phyloP scores from a whole-genome alignment of 2,329 filamentous ascomycete genomes.

The Trichoderma harzianum region DNA sequence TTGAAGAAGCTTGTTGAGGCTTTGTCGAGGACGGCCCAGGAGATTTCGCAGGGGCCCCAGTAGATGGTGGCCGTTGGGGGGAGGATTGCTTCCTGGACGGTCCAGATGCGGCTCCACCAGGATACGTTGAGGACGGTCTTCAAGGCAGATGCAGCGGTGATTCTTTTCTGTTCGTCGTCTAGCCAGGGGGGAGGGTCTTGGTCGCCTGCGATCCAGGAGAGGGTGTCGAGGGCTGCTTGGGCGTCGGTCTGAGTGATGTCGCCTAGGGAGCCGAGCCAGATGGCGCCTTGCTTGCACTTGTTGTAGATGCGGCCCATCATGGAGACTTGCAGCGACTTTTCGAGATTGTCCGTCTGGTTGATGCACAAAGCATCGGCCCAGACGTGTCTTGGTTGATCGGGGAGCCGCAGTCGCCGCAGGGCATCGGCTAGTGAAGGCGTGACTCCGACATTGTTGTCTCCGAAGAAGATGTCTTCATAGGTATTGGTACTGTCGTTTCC shows the following conservation, averaged over 20 bases:
- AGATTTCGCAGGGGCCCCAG: slow-evolving; percentile 1
- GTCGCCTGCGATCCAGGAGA: slow-evolving; percentile 3
- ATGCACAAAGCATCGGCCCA: slow-evolving; percentile 11
- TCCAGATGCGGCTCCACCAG: slow-evolving; percentile 11
- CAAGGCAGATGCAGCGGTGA: background rate
- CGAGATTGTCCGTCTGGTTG: background rate
- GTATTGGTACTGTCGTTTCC: background rate
- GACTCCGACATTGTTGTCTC: background rate
- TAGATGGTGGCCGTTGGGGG: background rate
- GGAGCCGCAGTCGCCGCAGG: background rate
- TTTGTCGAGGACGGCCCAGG: background rate
- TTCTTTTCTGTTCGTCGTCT: background rate
- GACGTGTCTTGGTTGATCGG: background rate
- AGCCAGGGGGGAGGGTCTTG: background rate
- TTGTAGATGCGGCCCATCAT: slow-evolving; percentile 11
- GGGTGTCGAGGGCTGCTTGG: background rate
- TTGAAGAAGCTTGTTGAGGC: slow-evolving; percentile 1
- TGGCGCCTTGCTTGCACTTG: background rate
- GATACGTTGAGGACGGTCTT: background rate
- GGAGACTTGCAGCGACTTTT: slow-evolving; percentile 6
- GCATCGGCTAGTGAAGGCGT: background rate
- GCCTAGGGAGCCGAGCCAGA: background rate
- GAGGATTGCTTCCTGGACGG: slow-evolving; percentile 9
- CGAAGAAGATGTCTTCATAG: background rate
- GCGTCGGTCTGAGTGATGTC: background rate